These are phyloP conservation scores for Xerocomellus intermedius DNA, from an alignment of 768 basidiomycete genomes.

Conservation along the genomic window DNA sequence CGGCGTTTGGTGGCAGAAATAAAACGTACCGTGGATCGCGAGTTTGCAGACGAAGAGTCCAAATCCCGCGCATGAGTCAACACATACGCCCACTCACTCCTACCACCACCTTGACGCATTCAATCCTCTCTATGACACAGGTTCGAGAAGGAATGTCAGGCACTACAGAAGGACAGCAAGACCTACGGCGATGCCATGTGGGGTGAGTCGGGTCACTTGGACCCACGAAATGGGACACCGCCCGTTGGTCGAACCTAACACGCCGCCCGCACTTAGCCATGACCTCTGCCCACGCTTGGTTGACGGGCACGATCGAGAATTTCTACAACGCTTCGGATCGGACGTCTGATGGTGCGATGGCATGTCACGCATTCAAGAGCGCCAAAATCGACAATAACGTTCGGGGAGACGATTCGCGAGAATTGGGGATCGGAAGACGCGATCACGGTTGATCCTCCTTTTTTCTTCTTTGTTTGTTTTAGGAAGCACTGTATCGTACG, in stretches of 20 bases:
- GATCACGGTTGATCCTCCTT: background rate
- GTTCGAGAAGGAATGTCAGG: constrained; percentile 94
- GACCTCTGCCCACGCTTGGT: constrained; percentile 87
- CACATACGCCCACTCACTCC: background rate
- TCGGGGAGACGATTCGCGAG: constrained; percentile 37
- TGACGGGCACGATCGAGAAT: constrained; percentile 89
- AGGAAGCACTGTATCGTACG: constrained; percentile 92
- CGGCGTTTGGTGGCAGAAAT: too few relatives aligned
- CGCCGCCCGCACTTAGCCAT: constrained; percentile 56
- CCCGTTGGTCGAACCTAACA: background rate
- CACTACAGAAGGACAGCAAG: constrained; percentile 94
- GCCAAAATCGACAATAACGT: constrained; percentile 89
- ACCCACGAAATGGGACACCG: background rate
- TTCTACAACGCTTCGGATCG: constrained; percentile 89
- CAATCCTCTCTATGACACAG: constrained; percentile 39
- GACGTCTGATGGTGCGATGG: constrained; percentile 91
- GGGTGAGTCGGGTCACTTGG: constrained; percentile 45
- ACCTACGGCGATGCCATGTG: constrained; percentile 93
- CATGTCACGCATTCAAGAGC: constrained; percentile 92
- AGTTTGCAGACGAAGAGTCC: constrained; percentile 89
- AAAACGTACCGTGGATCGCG: constrained; percentile 90
- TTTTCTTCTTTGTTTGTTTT: background rate
- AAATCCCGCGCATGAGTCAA: constrained; percentile 79
- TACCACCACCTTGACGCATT: constrained; percentile 1
- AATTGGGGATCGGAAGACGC: background rate